Evolutionary conservation across 2,329 filamentous ascomycete species (phyloP).

Genomic region (Xylariaceae sp.): DNA sequence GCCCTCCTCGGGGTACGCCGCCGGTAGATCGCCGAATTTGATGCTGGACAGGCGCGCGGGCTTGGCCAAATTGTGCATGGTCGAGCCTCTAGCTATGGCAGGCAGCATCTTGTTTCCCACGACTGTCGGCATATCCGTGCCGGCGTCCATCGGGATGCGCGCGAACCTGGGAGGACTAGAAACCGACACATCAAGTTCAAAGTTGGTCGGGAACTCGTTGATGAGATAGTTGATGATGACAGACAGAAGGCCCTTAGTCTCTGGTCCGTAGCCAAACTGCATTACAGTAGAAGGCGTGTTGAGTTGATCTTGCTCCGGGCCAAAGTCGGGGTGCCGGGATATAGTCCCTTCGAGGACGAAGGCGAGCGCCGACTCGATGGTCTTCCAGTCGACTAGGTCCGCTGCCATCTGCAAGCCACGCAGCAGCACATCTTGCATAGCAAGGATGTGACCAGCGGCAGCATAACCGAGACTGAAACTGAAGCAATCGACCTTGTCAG

Average conservation of each 20-base stretch:
- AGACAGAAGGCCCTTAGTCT: constrained; percentile 46
- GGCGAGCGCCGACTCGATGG: constrained; percentile 50
- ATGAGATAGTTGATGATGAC: constrained; percentile 52
- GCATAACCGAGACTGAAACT: constrained; percentile 56
- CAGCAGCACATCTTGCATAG: constrained; percentile 45
- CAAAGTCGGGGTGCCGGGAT: constrained; percentile 21
- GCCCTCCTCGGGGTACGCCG: constrained; percentile 24
- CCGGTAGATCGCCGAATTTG: constrained; percentile 61
- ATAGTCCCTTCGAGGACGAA: constrained; percentile 43
- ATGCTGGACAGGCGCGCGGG: constrained; percentile 55
- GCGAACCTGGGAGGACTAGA: constrained; percentile 28
- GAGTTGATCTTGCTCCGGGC: constrained; percentile 12
- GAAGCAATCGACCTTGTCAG: constrained; percentile 36
- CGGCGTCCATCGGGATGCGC: constrained; percentile 36
- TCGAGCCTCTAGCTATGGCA: constrained; percentile 31
- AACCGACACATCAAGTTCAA: constrained; percentile 46
- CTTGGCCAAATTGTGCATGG: constrained; percentile 25
- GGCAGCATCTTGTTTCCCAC: constrained; percentile 25
- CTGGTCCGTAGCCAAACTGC: constrained; percentile 46
- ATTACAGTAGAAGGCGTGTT: constrained; percentile 10
- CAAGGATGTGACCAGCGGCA: constrained; percentile 52
- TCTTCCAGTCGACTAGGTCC: constrained; percentile 54
- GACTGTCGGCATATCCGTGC: constrained; percentile 23
- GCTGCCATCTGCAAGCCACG: constrained; percentile 54
- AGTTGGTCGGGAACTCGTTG: constrained; percentile 51